Base-by-base conservation (phyloP, 139 green algal species). In the Gonium pectorale region DNA sequence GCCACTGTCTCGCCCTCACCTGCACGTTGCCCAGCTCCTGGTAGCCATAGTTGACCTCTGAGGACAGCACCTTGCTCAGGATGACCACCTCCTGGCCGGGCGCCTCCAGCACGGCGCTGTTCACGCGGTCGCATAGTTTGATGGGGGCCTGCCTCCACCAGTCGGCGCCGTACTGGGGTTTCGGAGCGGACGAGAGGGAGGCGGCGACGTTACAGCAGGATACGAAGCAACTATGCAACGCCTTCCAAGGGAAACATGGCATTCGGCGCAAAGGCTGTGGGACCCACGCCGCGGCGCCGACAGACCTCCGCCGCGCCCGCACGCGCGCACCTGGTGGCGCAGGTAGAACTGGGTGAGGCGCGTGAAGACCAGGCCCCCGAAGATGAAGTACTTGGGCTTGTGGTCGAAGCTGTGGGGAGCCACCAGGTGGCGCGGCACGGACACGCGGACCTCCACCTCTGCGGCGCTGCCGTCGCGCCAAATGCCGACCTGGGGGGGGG, bases 291-390 rank as follows among this genome's bases (percentile, higher is more conserved):
- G n/a, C n/a, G n/a, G n/a, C n/a, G n/a, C n/a, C n/a, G n/a, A n/a
- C n/a, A n/a, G n/a, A n/a, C n/a, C n/a, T n/a, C n/a, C n/a, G n/a
- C n/a, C n/a, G n/a, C n/a, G n/a, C n/a, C n/a, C n/a, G n/a, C n/a
- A n/a, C n/a, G n/a, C n/a, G n/a, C n/a, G n/a, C n/a, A n/a, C n/a
- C n/a, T n/a, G 93, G 43, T 86, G 91, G 29, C 74, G 46, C 37
- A 90, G 75, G 77, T 88, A 90, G 70, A 86, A 86, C 67, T 69
- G 81, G 63, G 86, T 90, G 22, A 92, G 81, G 1, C 67, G 75
- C 0, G 88, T 93, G 91, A 98, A 98, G 26, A 98, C 94, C 24
- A 98, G 79, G 49, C 95, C 95, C 13, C 86, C 94, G 22, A 95
- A 93, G 51, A 92, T 91, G 79, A 79, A 88, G 87, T 89, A 91